Percentiles rank a stretch among this genome's conserved stretches.
These are phyloP conservation scores for Fraxinus albicans DNA, from an alignment of 305 asterid genomes.

Conservation along the genomic window DNA sequence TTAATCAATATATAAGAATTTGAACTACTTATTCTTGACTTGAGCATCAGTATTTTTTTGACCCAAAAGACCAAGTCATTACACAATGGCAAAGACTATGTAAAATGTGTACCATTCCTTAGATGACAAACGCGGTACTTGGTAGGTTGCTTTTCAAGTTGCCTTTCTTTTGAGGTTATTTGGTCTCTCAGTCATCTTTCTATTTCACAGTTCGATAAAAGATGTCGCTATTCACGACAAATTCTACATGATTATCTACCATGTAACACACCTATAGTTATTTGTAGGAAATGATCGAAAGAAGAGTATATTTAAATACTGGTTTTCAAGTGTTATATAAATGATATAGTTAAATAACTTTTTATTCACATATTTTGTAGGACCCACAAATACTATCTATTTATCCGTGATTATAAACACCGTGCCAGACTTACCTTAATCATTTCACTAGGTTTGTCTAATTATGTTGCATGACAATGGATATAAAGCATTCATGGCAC, in stretches of 20 bases:
- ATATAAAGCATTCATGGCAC: background rate
- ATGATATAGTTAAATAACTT: background rate
- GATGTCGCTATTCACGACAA: background rate
- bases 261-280: background rate
- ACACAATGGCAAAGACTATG: background rate
- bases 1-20: too few species aligned
- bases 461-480: background rate
- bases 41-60: background rate
- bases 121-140: background rate
- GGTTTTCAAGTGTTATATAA: background rate
- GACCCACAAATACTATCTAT: background rate
- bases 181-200: background rate
- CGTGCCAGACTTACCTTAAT: background rate
- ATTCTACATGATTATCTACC: background rate
- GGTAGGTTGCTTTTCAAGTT: background rate
- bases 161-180: background rate
- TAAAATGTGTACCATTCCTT: background rate
- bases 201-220: background rate
- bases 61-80: background rate
- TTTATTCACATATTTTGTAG: too few species aligned
- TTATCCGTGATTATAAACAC: background rate
- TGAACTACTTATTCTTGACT: background rate
- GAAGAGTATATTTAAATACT: background rate
- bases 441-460: background rate
- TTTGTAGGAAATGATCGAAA: background rate